Evolutionary conservation across 2,329 filamentous ascomycete genomes (phyloP), one percentile per base, ranked within the genome.

Genomic region (Penicillium corylophilum): DNA sequence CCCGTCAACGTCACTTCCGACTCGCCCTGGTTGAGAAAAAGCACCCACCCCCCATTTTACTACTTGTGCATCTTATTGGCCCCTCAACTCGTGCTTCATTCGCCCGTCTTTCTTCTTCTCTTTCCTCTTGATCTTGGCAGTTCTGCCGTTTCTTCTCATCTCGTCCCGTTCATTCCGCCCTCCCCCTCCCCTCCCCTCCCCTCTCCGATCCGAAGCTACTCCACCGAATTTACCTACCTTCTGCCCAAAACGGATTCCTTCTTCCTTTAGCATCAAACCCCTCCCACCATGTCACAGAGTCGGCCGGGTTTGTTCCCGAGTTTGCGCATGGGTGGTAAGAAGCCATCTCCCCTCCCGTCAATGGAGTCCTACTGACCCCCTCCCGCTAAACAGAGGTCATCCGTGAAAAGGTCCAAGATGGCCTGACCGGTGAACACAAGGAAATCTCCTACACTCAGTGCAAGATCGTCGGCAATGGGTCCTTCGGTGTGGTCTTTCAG

Each of bases 381-480:
- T 44, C 38, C 44, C 44, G 24, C n/a, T n/a, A n/a, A 50, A 16
- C 69, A 97, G 94, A 99, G 82, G 89, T 97, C 61, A 90, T 99
- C 72, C 91, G 91, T 73, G 94, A 99, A 78, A 97, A 96, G 79
- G 94, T 99, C 63, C 94, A 99, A 75, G 94, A 99, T 81, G 94
- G 94, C 71, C 80, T 96, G 62, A 99, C 94, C 13, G 94, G 94
- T 66, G 94, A 99, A 74, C 95, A 91, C 67, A 88, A 90, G 74
- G 94, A 99, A 68, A 85, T 99, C 77, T 90, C 95, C 73, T 99
- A 99, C 76, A 97, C 94, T 50, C 94, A 97, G 73, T 97, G 93
- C 81, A 99, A 99, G 79, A 97, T 99, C 68, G 94, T 99, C 44
- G 94, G 94, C 73, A 99, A 99, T 78, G 94, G 94, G 63, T 97